Evolutionary conservation across 1,139 yeast species (phyloP).

Genomic region (Cylindricascospora bacillispora): DNA sequence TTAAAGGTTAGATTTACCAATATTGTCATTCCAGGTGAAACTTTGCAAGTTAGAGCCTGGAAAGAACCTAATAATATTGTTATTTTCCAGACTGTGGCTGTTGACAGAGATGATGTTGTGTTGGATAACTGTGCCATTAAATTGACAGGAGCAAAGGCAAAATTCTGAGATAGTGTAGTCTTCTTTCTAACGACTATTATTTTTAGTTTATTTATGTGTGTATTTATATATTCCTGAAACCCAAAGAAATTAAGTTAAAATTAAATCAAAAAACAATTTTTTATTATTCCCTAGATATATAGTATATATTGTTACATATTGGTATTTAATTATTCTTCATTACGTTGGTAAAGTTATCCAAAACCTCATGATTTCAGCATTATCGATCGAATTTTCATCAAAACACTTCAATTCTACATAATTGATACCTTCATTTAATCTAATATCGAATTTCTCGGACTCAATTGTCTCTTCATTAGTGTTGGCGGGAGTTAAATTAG

Average conservation of each 20-base stretch:
- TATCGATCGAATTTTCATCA: conserved; percentile 7
- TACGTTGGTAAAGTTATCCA: too few species aligned
- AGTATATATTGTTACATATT: too few species aligned
- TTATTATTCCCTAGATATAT: too few species aligned
- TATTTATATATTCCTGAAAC: too few species aligned
- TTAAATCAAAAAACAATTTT: too few species aligned
- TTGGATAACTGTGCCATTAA: conserved; percentile 84
- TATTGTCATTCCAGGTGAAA: conserved; percentile 95
- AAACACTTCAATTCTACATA: conserved; percentile 16
- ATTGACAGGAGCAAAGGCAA: conserved; percentile 27
- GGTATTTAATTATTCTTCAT: too few species aligned
- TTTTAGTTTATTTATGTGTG: too few species aligned
- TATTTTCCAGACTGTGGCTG: conserved; percentile 71
- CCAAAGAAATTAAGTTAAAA: too few species aligned
- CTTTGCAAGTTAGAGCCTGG: conserved; percentile 76
- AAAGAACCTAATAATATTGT: conserved; percentile 52
- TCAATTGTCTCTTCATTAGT: conserved; percentile 4
- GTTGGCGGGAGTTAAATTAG: too few species aligned
- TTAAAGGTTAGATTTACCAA: conserved; percentile 86
- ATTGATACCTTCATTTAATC: conserved; percentile 22
- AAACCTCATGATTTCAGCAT: conserved; percentile 16
- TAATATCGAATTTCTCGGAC: conserved; percentile 17
- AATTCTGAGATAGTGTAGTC: conserved; percentile 18
- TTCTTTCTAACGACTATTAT: background rate
- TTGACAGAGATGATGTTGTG: conserved; percentile 68